A percentile compares a stretch with the other conserved stretches of the same genome.
Evolutionary conservation across 306 rosid genomes (phyloP).

Genomic region (Castanea mollissima): DNA sequence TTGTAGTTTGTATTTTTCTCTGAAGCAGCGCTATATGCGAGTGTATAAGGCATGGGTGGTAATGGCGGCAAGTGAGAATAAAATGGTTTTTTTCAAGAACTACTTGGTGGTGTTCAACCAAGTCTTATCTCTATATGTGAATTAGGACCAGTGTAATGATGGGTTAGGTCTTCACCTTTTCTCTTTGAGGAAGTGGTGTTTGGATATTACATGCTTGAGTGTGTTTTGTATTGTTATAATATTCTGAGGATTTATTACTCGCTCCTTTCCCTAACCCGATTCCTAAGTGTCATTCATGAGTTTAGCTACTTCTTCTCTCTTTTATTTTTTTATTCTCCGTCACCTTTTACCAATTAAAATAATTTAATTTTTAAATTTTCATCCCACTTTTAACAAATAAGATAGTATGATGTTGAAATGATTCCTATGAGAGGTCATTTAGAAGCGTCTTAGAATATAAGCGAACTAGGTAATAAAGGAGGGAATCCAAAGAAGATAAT

Average conservation of each 20-base stretch:
- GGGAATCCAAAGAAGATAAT: no score
- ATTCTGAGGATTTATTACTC: background rate
- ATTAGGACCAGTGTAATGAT: background rate
- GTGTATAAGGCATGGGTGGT: background rate
- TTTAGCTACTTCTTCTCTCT: no score
- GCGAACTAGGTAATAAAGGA: no score
- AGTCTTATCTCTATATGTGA: background rate
- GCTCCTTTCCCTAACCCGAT: no score
- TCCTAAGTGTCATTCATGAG: no score
- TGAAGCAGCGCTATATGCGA: constrained; percentile 3
- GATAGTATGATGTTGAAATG: no score
- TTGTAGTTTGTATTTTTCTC: background rate
- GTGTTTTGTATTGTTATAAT: background rate
- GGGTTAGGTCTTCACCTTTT: background rate
- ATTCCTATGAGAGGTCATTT: no score
- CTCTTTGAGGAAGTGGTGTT: background rate
- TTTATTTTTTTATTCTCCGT: no score
- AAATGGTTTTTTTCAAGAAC: background rate
- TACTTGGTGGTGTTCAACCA: background rate
- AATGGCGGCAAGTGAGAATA: background rate
- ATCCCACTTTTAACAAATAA: no score
- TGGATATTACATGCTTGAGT: background rate
- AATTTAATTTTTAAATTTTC: no score
- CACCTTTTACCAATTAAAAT: no score
- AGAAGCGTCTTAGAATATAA: no score